phyloP scores from a whole-genome alignment of 768 basidiomycete genomes.

The Rossbeevera mucosa region DNA sequence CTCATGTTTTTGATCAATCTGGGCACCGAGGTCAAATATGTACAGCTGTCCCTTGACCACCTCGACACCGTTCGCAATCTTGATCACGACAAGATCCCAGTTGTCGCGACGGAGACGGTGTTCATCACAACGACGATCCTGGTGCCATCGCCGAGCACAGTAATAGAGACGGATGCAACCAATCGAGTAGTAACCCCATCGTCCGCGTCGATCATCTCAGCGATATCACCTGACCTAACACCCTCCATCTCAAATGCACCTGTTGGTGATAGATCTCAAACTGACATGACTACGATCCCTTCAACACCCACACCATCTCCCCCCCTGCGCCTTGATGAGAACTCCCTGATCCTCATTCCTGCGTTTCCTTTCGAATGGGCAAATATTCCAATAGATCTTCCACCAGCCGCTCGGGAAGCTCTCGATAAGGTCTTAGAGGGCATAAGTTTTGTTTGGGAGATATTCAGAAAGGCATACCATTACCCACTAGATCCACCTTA shows the following conservation, averaged over 20 bases:
- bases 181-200: slow-evolving; percentile 2
- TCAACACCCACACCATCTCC: slow-evolving; percentile 13
- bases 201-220: slow-evolving; percentile 5
- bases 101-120: slow-evolving; percentile 22
- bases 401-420: slow-evolving; percentile 19
- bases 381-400: slow-evolving; percentile 22
- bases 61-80: slow-evolving; percentile 6
- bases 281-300: slow-evolving; percentile 7
- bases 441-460: slow-evolving; percentile 27
- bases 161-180: background rate
- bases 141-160: slow-evolving; percentile 6
- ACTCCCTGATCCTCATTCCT: slow-evolving; percentile 18
- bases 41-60: slow-evolving; percentile 24
- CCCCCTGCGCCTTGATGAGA: slow-evolving; percentile 10
- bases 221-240: slow-evolving; percentile 1
- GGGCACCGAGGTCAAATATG: slow-evolving; percentile 23
- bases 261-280: slow-evolving; percentile 11
- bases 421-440: slow-evolving; percentile 27
- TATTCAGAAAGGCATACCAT: slow-evolving; percentile 30
- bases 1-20: slow-evolving; percentile 23
- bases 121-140: slow-evolving; percentile 29
- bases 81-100: slow-evolving; percentile 4
- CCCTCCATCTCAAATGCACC: slow-evolving; percentile 4
- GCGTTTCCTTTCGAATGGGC: slow-evolving; percentile 28
- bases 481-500: slow-evolving; percentile 34